These are phyloP conservation scores for Saraca asoca DNA, from an alignment of 331 rosid species.

Conservation along the genomic window DNA sequence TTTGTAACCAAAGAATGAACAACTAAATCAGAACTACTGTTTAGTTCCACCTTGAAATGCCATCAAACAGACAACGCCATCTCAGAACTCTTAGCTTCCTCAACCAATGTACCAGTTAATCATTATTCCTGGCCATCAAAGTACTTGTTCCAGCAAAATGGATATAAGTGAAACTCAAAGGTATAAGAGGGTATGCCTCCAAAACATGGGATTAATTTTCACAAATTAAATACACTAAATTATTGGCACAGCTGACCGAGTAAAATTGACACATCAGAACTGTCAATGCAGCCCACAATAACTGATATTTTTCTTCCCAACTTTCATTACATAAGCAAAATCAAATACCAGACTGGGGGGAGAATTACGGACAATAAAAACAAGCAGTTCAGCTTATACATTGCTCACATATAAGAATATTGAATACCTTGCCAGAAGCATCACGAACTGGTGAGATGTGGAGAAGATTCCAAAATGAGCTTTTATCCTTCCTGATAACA, in stretches of 20 bases:
- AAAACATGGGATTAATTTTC: not conserved
- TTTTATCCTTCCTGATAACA: slow-evolving; percentile 74
- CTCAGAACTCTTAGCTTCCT: slow-evolving; percentile 14
- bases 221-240: not conserved
- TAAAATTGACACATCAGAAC: not conserved
- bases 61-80: slow-evolving; percentile 7
- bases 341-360: slow-evolving; percentile 22
- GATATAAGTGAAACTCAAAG: slow-evolving; percentile 17
- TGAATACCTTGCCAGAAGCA: slow-evolving; percentile 87
- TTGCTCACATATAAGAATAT: slow-evolving; percentile 11
- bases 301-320: not conserved
- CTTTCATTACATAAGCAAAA: not conserved
- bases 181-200: not conserved
- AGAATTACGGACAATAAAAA: slow-evolving; percentile 10
- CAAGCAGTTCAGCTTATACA: slow-evolving; percentile 19
- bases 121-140: slow-evolving; percentile 29
- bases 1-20: slow-evolving; percentile 1
- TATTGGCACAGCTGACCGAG: slow-evolving; percentile 14
- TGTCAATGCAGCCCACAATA: no score
- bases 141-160: slow-evolving; percentile 26
- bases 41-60: not conserved
- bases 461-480: slow-evolving; percentile 93
- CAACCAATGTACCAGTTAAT: not conserved
- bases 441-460: slow-evolving; percentile 85
- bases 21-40: slow-evolving; percentile 2